phyloP scores from a whole-genome alignment of 2,329 filamentous ascomycete genomes.

The Calonectria leucothoes region DNA sequence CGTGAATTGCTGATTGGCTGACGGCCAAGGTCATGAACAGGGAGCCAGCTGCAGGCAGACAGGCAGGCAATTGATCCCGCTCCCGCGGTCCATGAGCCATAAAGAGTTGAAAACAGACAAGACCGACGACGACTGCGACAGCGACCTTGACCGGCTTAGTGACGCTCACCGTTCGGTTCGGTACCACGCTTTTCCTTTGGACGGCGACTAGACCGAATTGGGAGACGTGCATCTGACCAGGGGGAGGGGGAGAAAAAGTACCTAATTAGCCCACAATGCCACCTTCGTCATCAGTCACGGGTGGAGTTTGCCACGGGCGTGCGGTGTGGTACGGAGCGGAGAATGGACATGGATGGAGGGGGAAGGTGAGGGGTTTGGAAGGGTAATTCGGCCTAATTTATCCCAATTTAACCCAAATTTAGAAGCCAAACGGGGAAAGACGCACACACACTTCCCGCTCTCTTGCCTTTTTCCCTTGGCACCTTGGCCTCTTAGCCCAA shows the following conservation, averaged over 20 bases:
- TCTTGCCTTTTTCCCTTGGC: background rate
- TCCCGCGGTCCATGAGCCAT: background rate
- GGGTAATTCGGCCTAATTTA: constrained; percentile 5
- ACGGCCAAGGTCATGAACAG: background rate
- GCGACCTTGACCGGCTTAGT: constrained; percentile 4
- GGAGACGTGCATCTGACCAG: background rate
- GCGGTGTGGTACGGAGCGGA: background rate
- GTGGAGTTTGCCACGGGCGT: background rate
- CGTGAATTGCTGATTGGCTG: background rate
- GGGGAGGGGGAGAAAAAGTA: background rate
- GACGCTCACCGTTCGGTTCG: constrained; percentile 15
- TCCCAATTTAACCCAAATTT: constrained; percentile 18
- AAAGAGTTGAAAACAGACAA: background rate
- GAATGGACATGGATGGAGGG: background rate
- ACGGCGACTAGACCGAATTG: background rate
- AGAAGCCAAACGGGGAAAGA: background rate
- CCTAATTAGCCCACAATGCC: constrained; percentile 14
- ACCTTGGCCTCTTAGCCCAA: background rate
- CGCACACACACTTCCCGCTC: background rate
- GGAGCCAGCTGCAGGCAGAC: background rate
- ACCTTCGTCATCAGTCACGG: background rate
- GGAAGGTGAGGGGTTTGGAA: background rate
- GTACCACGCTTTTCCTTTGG: background rate
- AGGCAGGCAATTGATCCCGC: background rate
- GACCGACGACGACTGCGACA: background rate